A percentile compares a stretch with the other conserved stretches of the same genome.
Conservation (phyloP, 805 yeast species). For the Wilhelminamyces savonicus region DNA sequence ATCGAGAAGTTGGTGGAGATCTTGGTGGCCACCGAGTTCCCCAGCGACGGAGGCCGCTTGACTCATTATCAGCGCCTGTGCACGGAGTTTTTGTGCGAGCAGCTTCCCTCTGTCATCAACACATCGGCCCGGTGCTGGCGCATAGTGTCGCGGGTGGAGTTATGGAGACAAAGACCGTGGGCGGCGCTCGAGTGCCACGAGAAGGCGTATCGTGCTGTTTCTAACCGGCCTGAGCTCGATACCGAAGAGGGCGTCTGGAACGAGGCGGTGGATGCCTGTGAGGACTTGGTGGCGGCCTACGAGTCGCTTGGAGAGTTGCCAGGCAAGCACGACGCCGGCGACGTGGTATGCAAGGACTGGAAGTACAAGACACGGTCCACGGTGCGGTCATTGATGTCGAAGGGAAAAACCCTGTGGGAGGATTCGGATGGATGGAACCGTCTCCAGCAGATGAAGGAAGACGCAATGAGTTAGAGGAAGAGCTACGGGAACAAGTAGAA, state of each 20-base stretch:
- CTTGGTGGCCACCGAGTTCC: constrained; percentile 47
- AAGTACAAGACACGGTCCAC: constrained; percentile 72
- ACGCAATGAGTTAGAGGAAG: constrained; percentile 5
- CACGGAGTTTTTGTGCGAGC: constrained; percentile 62
- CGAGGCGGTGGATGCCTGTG: constrained; percentile 72
- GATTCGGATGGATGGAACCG: constrained; percentile 71
- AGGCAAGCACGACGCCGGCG: constrained; percentile 74
- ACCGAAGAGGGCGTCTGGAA: constrained; percentile 62
- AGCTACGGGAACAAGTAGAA: too few relatives aligned
- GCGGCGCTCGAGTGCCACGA: constrained; percentile 78
- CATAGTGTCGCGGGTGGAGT: constrained; percentile 73
- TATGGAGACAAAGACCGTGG: constrained; percentile 89
- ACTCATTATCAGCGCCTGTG: constrained; percentile 64
- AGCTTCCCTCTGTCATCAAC: constrained; percentile 65
- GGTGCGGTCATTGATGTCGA: constrained; percentile 68
- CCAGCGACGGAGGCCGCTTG: constrained; percentile 29
- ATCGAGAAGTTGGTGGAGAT: constrained; percentile 68
- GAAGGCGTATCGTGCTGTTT: constrained; percentile 72
- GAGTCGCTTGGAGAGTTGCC: constrained; percentile 81
- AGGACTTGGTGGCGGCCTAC: constrained; percentile 78
- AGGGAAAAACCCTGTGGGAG: constrained; percentile 77
- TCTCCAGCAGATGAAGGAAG: constrained; percentile 47
- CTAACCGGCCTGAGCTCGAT: constrained; percentile 59
- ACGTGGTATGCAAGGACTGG: constrained; percentile 90
- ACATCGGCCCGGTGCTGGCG: constrained; percentile 70